phyloP scores from a whole-genome alignment of 441 rosid genomes.

The Kokia cookei region DNA sequence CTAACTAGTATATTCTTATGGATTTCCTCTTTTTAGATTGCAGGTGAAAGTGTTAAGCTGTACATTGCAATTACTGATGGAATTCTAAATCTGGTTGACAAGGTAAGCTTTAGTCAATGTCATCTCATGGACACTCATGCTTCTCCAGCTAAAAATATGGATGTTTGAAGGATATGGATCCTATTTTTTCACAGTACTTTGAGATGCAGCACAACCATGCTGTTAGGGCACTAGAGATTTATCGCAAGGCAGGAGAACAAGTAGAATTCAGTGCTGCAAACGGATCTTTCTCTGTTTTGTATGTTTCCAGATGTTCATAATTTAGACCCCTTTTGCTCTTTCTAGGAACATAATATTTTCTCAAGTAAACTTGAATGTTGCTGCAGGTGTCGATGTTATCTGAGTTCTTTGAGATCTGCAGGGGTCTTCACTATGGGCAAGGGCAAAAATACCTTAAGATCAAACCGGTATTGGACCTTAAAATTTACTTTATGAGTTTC shows the following conservation, averaged over 20 bases:
- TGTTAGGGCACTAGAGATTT: slow-evolving; percentile 39
- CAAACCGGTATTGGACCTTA: slow-evolving; percentile 24
- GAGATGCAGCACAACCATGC: slow-evolving; percentile 48
- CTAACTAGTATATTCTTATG: neutral
- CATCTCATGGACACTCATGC: neutral
- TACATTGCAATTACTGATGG: slow-evolving; percentile 47
- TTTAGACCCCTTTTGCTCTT: neutral
- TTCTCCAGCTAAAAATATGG: neutral
- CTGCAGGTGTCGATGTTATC: slow-evolving; percentile 38
- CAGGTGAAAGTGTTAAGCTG: slow-evolving; percentile 36
- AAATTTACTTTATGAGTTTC: neutral
- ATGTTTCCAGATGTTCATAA: neutral
- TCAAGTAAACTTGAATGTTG: neutral
- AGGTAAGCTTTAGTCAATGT: slow-evolving; percentile 25
- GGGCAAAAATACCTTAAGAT: slow-evolving; percentile 30
- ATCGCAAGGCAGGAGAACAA: slow-evolving; percentile 42
- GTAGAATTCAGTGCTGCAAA: slow-evolving; percentile 9
- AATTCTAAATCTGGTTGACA: slow-evolving; percentile 34
- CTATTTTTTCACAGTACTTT: slow-evolving; percentile 29
- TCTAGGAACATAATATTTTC: neutral
- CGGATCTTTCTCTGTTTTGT: neutral
- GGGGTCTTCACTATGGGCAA: slow-evolving; percentile 25
- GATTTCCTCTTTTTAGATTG: slow-evolving; percentile 27
- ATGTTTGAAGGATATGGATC: neutral
- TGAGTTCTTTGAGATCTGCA: slow-evolving; percentile 42